Base-by-base conservation (phyloP, 805 yeast species). In the Starmera caribaea region DNA sequence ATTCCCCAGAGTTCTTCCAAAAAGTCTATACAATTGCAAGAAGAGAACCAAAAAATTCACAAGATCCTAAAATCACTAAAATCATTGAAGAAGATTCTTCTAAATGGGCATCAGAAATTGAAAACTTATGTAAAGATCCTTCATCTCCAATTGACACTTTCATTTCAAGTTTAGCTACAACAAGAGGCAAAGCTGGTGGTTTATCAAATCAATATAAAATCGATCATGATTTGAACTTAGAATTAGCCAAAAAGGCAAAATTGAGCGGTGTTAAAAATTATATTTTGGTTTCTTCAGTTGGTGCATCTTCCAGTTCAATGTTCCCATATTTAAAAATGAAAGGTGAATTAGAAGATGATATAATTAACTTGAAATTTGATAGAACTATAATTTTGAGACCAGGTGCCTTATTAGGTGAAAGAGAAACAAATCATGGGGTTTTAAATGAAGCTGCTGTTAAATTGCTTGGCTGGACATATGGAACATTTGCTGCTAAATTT, bases 371-470 rank as follows among this genome's bases (percentile, higher is more conserved):
- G 41, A 71, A 67, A 24, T 88, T 86, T 58, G 79, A 78, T n/a
- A 67, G 76, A 39, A 77, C 88, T 1, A 72, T 86, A 38, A 81
- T 88, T 44, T 58, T 88, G 41, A 71, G 85, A 51, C 96, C 96
- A 0, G 96, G 96, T 12, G 57, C 66, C 1, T 62, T 87, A 30
- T 49, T 84, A 6, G 95, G 95, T 5, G 71, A 73, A 26, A 66
- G 95, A 50, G 67, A 62, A 14, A 40, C 44, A 8, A 43, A 58
- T 2, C 70, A 66, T 39, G 75, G 73, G 1, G 47, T 61, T 4
- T 54, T 54, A 5, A 68, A 63, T 40, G 51, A 45, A 12, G 3
- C 61, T 2, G 55, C 54, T 12, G 60, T 54, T 12, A 57, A 47
- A 3, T 15, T 74, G 13, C 68, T 68, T 35, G 36, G 45, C 3